A percentile compares a stretch with the other conserved stretches of the same genome.
These are phyloP conservation scores for Boechera divaricarpa DNA, from an alignment of 345 rosid genomes.

Conservation along the genomic window DNA sequence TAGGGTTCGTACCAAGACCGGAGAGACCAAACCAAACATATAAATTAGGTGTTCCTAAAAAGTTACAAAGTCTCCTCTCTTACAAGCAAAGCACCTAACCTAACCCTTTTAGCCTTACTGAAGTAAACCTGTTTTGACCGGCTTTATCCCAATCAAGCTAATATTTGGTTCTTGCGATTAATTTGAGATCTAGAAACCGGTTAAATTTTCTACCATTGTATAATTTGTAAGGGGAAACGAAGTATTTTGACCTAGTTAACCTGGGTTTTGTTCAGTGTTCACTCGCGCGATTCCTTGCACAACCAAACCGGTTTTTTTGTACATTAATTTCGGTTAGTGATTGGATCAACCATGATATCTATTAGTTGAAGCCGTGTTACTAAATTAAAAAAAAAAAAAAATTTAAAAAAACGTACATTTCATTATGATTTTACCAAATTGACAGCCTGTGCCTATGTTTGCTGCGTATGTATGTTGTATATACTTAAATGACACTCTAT, in stretches of 20 bases:
- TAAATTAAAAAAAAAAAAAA: too few relatives aligned
- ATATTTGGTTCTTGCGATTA: neutral
- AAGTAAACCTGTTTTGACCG: slow-evolving; percentile 13
- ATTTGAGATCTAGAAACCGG: neutral
- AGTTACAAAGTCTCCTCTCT: slow-evolving; percentile 33
- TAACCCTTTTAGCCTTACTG: neutral
- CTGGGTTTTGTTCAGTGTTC: too few relatives aligned
- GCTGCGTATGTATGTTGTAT: slow-evolving; percentile 24
- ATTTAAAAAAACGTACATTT: neutral
- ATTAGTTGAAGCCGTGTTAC: too few relatives aligned
- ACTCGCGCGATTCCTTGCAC: too few relatives aligned
- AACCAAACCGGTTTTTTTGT: too few relatives aligned
- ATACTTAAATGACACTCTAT: slow-evolving; percentile 36
- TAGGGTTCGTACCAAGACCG: slow-evolving; percentile 3
- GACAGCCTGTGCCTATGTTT: slow-evolving; percentile 32
- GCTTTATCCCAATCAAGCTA: neutral
- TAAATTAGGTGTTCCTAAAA: slow-evolving; percentile 35
- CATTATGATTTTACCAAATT: slow-evolving; percentile 32
- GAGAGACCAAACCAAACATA: slow-evolving; percentile 27
- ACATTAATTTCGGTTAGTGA: too few relatives aligned
- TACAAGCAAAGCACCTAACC: slow-evolving; percentile 40
- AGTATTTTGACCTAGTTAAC: too few relatives aligned
- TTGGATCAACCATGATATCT: too few relatives aligned
- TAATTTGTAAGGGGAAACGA: neutral
- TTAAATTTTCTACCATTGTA: neutral